Percentiles rank a stretch among this genome's conserved stretches.
Conservation (phyloP, 2,329 filamentous ascomycete species). For the Verticillium nubilum region DNA sequence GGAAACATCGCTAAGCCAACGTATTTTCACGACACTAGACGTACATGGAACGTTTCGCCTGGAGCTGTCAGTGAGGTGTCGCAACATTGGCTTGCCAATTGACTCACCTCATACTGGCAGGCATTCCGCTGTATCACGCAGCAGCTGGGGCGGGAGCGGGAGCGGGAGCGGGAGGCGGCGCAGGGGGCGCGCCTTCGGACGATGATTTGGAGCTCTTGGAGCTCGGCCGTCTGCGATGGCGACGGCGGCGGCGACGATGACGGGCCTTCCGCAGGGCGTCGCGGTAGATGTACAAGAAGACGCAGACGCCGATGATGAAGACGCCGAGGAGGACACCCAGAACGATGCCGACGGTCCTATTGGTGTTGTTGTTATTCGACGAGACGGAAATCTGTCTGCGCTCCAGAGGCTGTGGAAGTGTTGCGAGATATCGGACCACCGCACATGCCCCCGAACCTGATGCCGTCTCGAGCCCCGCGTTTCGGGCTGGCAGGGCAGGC, state of each 20-base stretch:
- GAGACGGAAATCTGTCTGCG: not conserved
- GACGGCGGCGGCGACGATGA: conserved; percentile 17
- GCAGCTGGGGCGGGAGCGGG: conserved; percentile 2
- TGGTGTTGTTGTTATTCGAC: conserved; percentile 20
- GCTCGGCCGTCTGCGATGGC: conserved; percentile 12
- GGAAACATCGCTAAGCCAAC: not conserved
- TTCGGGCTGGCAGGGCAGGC: not conserved
- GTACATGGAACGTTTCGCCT: not conserved
- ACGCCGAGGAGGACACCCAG: conserved; percentile 34
- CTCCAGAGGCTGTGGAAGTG: not conserved
- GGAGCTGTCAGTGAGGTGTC: not conserved
- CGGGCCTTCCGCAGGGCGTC: conserved; percentile 27
- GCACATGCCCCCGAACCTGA: not conserved
- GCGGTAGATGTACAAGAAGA: conserved; percentile 35
- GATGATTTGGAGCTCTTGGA: conserved; percentile 28
- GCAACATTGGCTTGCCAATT: not conserved
- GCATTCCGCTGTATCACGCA: not conserved
- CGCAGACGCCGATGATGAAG: conserved; percentile 29
- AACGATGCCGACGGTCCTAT: conserved; percentile 36
- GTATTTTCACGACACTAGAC: not conserved
- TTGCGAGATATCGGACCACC: not conserved
- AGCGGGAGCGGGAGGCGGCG: not conserved
- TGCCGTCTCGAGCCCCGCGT: not conserved
- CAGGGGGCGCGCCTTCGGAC: conserved; percentile 1
- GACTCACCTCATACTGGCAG: not conserved